Conservation (phyloP, 352 stramenopile species). For the Blastocystis hominis region DNA sequence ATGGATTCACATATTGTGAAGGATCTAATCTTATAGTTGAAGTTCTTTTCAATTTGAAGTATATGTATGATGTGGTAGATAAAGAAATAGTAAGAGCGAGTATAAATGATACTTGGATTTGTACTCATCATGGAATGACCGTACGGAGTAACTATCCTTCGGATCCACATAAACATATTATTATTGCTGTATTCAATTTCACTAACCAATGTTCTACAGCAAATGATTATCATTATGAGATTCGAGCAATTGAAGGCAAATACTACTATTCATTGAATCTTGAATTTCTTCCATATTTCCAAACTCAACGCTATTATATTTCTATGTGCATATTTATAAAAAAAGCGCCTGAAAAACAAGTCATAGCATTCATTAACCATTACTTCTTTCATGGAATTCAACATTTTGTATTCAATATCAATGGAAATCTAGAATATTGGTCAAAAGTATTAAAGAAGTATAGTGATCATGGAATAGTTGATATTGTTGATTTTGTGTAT, state of each 20-base stretch:
- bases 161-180: constrained; percentile 21
- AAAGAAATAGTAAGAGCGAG: neutral
- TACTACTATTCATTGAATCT: neutral
- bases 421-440: neutral
- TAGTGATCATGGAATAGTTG: neutral
- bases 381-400: constrained; percentile 32
- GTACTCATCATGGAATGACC: neutral
- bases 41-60: constrained; percentile 50
- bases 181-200: neutral
- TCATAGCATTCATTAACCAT: neutral
- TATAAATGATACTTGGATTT: neutral
- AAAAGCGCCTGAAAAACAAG: neutral
- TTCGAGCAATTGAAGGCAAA: neutral
- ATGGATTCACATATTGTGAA: constrained; percentile 41
- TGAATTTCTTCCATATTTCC: neutral
- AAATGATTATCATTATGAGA: neutral
- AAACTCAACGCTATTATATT: neutral
- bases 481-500: constrained; percentile 24
- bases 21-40: neutral
- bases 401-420: constrained; percentile 37
- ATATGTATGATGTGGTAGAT: neutral
- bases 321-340: constrained; percentile 24
- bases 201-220: neutral
- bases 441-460: neutral
- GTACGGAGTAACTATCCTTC: neutral